Conservation (phyloP, 1,284 basidiomycete species). For the Xerocomus amazonicus region DNA sequence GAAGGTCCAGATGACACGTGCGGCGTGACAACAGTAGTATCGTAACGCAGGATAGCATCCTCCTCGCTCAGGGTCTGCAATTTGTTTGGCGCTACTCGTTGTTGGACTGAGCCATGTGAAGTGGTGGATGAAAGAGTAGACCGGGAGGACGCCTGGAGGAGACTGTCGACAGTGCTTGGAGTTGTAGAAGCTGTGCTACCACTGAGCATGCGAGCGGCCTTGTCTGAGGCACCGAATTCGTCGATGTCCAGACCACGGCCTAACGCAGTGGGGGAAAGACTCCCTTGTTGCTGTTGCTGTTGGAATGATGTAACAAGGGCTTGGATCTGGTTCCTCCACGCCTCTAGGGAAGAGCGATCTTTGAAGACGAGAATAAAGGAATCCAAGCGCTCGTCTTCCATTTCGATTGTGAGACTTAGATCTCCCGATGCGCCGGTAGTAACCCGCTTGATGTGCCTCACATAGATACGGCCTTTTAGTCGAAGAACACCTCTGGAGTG, state of each 20-base stretch:
- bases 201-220: conserved; percentile 74
- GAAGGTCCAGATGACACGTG: conserved; percentile 72
- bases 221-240: conserved; percentile 71
- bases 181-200: conserved; percentile 66
- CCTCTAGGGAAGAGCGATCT: conserved; percentile 82
- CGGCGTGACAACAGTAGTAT: conserved; percentile 61
- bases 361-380: conserved; percentile 94
- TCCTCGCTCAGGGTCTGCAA: conserved; percentile 68
- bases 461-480: conserved; percentile 92
- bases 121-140: conserved; percentile 69
- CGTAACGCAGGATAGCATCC: conserved; percentile 57
- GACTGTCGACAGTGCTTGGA: conserved; percentile 65
- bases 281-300: conserved; percentile 42
- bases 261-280: conserved; percentile 34
- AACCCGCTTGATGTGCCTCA: conserved; percentile 87
- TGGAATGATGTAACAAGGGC: conserved; percentile 68
- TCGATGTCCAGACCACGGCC: conserved; percentile 55
- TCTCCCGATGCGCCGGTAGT: conserved; percentile 76
- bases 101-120: conserved; percentile 54
- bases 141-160: conserved; percentile 61
- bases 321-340: conserved; percentile 82
- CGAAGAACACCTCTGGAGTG: conserved; percentile 77
- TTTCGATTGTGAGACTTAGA: conserved; percentile 87
- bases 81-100: conserved; percentile 43
- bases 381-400: conserved; percentile 91